A percentile compares a stretch with the other conserved stretches of the same genome.
Conservation (phyloP, 2,329 filamentous ascomycete genomes). For the Colletotrichum truncatum region DNA sequence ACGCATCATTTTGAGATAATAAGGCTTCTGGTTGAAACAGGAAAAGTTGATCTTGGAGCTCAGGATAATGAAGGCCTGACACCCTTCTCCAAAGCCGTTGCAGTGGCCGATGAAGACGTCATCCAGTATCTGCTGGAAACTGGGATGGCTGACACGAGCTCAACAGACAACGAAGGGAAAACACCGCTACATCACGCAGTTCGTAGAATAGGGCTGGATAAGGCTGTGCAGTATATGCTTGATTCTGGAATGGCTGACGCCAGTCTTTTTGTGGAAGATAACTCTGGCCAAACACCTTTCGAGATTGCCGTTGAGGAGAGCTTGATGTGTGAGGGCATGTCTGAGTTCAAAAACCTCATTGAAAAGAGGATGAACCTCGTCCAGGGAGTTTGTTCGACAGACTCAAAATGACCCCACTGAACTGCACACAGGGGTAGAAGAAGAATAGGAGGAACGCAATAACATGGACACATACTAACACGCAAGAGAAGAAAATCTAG, state of each 20-base stretch:
- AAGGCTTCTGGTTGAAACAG: too few species aligned
- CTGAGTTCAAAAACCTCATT: too few species aligned
- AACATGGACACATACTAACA: too few species aligned
- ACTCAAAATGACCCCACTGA: not conserved
- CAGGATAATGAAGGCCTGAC: not conserved
- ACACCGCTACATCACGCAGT: not conserved
- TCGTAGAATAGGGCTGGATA: not conserved
- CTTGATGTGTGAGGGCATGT: fast-evolving
- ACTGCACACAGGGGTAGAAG: not conserved
- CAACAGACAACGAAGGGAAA: not conserved
- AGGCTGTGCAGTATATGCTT: not conserved
- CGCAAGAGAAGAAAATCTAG: constrained; percentile 18
- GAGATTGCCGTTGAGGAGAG: fast-evolving
- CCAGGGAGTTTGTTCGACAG: too few species aligned
- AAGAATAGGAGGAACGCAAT: too few species aligned
- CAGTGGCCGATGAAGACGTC: not conserved
- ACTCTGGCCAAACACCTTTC: not conserved
- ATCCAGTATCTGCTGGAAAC: not conserved
- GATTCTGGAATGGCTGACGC: not conserved
- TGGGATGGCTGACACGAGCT: not conserved
- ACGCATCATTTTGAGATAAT: too few species aligned
- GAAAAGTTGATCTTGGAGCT: too few species aligned
- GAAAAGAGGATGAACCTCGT: too few species aligned
- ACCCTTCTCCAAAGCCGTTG: not conserved
- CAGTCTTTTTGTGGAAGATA: not conserved